Conservation (phyloP, 805 yeast species). For the Candida anglica region DNA sequence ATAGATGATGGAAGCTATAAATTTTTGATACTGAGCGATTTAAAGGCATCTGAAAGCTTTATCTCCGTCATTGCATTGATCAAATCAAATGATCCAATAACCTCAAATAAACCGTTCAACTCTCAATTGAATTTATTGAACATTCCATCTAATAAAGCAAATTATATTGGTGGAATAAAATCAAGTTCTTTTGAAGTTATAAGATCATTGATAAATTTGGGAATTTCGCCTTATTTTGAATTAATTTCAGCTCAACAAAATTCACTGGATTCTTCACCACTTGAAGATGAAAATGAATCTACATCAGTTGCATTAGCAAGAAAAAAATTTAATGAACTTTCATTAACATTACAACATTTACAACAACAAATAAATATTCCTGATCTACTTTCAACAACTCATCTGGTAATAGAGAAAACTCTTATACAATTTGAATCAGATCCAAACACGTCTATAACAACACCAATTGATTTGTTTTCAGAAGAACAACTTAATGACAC, state of each 20-base stretch:
- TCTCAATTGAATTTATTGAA: constrained; percentile 31
- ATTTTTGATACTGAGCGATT: constrained; percentile 3
- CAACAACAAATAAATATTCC: constrained; percentile 70
- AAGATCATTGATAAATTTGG: constrained; percentile 56
- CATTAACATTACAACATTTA: constrained; percentile 61
- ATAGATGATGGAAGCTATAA: not conserved
- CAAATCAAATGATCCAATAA: constrained; percentile 36
- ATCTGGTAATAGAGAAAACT: constrained; percentile 38
- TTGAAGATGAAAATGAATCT: constrained; percentile 1
- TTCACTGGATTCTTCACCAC: not conserved
- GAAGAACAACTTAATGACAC: constrained; percentile 35
- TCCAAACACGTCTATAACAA: not conserved
- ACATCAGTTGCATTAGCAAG: constrained; percentile 33
- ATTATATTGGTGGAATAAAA: too few relatives aligned
- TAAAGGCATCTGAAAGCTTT: constrained; percentile 4
- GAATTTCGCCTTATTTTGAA: constrained; percentile 69
- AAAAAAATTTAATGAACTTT: constrained; percentile 64
- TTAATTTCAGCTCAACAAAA: constrained; percentile 21
- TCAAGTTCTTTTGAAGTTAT: constrained; percentile 44
- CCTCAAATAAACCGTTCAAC: constrained; percentile 15
- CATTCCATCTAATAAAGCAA: constrained; percentile 20
- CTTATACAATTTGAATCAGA: not conserved
- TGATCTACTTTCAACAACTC: constrained; percentile 49
- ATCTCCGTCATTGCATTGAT: constrained; percentile 34
- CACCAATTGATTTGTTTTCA: not conserved